Evolutionary conservation across 108 stramenopile genomes (phyloP), one percentile per base, ranked within the genome.

Genomic region (Pseudonitzschia multistriata): DNA sequence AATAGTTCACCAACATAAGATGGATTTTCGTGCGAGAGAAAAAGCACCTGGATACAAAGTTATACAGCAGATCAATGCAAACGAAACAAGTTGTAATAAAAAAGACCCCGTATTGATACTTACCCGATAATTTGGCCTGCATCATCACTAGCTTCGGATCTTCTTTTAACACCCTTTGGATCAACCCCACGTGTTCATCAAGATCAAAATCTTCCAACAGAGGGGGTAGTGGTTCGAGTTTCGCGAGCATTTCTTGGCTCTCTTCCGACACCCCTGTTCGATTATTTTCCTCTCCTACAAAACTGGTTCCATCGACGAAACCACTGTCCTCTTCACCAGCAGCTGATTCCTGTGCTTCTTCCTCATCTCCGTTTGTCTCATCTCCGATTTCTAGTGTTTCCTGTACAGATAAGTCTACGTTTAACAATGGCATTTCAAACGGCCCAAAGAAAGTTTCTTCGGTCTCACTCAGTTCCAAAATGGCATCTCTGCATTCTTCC

Each of bases 401-500:
- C 30, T 70, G 73, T 28, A 67, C 76, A 0, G 74, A 74, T 29
- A 73, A 50, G 5, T 66, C 74, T 39, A 78, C 81, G 11, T 80
- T 68, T 28, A 84, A 70, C 17, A 68, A 67, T 24, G 83, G 74
- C 73, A 94, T 78, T 49, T 83, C 80, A 65, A 81, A 92, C 0
- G 93, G 93, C 5, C 93, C 93, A 24, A 77, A 85, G 62, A 94
- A 94, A 11, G 90, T 90, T 8, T 81, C 83, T 36, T 81, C 76
- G 1, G 81, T 65, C n/a, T 17, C 28, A 64, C 83, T 84, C 66
- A 94, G 69, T 35, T 69, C 78, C 39, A 92, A 67, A 68, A 94
- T 94, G 5, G 82, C 87, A 25, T 94, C 93, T 60, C 77, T 87
- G 68, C 93, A 94, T 72, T 94, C 93, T 34, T 94, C 93, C 45